Percentiles rank a stretch among this genome's conserved stretches.
Evolutionary conservation across 176 grass and related monocot genomes (phyloP).

Genomic region (Pharus latifolius): DNA sequence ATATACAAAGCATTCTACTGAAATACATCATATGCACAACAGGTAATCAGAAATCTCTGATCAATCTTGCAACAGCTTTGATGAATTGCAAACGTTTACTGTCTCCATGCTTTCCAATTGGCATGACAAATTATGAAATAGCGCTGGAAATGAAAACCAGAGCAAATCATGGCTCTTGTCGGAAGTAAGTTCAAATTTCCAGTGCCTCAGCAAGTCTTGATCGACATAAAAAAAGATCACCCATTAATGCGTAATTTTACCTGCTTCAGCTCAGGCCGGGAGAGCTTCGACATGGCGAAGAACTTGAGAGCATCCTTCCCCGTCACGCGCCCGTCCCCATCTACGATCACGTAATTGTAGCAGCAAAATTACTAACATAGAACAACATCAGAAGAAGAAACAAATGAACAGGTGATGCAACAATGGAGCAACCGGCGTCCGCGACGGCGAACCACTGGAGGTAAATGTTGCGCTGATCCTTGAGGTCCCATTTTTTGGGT

Average conservation of each 20-base stretch:
- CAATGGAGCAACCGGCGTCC: conserved; percentile 31
- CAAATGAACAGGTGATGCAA: too few relatives aligned
- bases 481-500: conserved; percentile 26
- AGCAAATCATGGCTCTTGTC: too few relatives aligned
- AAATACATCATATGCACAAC: too few relatives aligned
- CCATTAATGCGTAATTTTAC: neutral
- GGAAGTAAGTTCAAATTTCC: too few relatives aligned
- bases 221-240: too few relatives aligned
- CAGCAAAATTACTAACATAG: neutral
- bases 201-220: neutral
- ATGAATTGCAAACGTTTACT: too few relatives aligned
- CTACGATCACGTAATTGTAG: neutral
- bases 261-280: conserved; percentile 71
- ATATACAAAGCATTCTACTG: too few relatives aligned
- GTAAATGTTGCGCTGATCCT: conserved; percentile 41
- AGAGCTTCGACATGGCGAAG: conserved; percentile 88
- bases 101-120: too few relatives aligned
- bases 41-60: too few relatives aligned
- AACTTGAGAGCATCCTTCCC: conserved; percentile 81
- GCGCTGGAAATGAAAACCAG: too few relatives aligned
- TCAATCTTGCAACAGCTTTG: too few relatives aligned
- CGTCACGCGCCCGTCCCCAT: conserved; percentile 70
- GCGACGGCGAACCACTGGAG: conserved; percentile 54
- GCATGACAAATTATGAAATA: too few relatives aligned
- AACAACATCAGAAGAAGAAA: neutral